phyloP scores from a whole-genome alignment of 2,329 filamentous ascomycete genomes.

The Septoria linicola region DNA sequence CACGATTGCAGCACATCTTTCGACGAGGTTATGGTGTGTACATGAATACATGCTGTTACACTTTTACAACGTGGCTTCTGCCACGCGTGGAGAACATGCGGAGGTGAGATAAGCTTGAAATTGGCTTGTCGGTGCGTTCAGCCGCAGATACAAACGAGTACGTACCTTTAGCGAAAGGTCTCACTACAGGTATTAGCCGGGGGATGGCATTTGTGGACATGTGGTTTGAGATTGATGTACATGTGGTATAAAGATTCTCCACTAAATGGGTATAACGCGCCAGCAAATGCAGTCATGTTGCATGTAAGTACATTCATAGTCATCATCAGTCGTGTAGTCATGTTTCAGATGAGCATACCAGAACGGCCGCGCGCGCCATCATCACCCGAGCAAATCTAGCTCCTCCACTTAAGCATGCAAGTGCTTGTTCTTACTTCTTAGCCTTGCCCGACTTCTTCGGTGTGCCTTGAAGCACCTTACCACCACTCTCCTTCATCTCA shows the following conservation, averaged over 20 bases:
- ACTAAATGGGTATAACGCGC: conserved; percentile 25
- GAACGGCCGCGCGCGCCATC: background rate
- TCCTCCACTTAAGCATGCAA: background rate
- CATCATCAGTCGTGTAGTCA: background rate
- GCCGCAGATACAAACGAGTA: background rate
- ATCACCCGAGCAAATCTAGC: background rate
- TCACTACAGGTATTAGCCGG: background rate
- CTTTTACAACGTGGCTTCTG: conserved; percentile 1
- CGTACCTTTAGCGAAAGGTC: background rate
- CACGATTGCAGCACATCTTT: no score
- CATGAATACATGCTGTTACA: background rate
- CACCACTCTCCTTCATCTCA: conserved; percentile 55
- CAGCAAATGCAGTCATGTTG: conserved; percentile 24
- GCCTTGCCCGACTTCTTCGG: conserved; percentile 38
- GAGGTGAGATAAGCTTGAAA: conserved; percentile 11
- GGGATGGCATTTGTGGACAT: background rate
- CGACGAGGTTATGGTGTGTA: no score
- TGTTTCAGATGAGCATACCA: conserved; percentile 2
- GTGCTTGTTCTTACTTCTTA: conserved; percentile 10
- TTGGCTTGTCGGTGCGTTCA: background rate
- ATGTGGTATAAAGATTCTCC: conserved; percentile 3
- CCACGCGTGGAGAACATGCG: conserved; percentile 4
- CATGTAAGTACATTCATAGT: conserved; percentile 13
- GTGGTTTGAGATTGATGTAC: conserved; percentile 6
- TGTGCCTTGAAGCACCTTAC: conserved; percentile 52